Evolutionary conservation across 805 yeast genomes (phyloP).

Genomic region (Ogataea methylovora): DNA sequence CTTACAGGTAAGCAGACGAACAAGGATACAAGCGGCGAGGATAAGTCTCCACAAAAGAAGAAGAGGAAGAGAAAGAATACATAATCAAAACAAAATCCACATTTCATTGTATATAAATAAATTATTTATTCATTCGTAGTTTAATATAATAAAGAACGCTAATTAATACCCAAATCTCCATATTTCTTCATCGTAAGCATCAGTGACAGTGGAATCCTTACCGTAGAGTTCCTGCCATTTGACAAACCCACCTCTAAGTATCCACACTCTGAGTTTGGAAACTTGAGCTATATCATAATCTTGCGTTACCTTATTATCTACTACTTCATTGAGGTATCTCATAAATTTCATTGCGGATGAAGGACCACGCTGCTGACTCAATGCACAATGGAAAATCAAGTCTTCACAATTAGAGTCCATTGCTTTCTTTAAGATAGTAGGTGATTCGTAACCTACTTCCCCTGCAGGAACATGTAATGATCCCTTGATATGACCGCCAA

Average conservation of each 20-base stretch:
- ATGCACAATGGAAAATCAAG: slow-evolving; percentile 84
- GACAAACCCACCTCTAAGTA: slow-evolving; percentile 78
- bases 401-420: slow-evolving; percentile 30
- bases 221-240: slow-evolving; percentile 80
- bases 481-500: slow-evolving; percentile 66
- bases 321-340: slow-evolving; percentile 31
- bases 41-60: neutral
- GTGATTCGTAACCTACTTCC: slow-evolving; percentile 31
- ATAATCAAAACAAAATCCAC: neutral
- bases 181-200: slow-evolving; percentile 40
- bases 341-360: slow-evolving; percentile 63
- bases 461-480: slow-evolving; percentile 51
- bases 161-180: slow-evolving; percentile 19
- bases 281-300: slow-evolving; percentile 25
- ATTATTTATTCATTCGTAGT: neutral
- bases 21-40: neutral
- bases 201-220: slow-evolving; percentile 55
- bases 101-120: neutral
- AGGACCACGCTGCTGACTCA: slow-evolving; percentile 91
- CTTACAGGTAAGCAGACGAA: slow-evolving; percentile 22
- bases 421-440: slow-evolving; percentile 29
- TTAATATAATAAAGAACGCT: neutral
- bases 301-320: slow-evolving; percentile 7
- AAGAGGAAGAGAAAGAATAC: neutral
- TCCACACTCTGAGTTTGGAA: slow-evolving; percentile 41